Evolutionary conservation across 2,329 filamentous ascomycete genomes (phyloP).

Genomic region (Trichoderma asperellum): DNA sequence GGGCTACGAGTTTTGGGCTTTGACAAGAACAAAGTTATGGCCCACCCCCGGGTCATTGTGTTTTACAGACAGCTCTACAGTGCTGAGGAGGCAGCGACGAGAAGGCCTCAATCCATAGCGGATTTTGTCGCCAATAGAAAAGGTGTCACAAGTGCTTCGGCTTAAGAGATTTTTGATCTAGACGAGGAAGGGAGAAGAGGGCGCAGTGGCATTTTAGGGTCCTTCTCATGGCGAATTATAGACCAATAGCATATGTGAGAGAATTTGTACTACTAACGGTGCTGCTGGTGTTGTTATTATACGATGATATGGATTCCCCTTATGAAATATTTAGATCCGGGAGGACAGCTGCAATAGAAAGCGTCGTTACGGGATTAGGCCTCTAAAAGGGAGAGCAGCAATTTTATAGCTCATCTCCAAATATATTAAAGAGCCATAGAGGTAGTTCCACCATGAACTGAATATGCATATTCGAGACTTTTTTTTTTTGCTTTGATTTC

Average conservation of each 20-base stretch:
- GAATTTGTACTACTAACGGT: slow-evolving; percentile 16
- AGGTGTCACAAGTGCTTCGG: slow-evolving; percentile 32
- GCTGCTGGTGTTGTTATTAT: neutral
- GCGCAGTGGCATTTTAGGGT: slow-evolving; percentile 51
- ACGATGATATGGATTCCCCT: slow-evolving; percentile 26
- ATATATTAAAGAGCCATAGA: neutral
- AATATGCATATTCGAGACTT: neutral
- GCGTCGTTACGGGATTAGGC: neutral
- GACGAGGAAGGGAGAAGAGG: slow-evolving; percentile 54
- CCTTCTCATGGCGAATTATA: slow-evolving; percentile 40
- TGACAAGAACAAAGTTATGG: slow-evolving; percentile 89
- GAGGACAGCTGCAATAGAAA: neutral
- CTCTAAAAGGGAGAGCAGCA: neutral
- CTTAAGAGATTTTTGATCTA: slow-evolving; percentile 37
- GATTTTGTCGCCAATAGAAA: slow-evolving; percentile 47
- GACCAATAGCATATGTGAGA: slow-evolving; percentile 1
- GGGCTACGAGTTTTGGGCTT: slow-evolving; percentile 89
- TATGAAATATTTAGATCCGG: slow-evolving; percentile 8
- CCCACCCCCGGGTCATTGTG: slow-evolving; percentile 79
- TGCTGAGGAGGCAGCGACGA: slow-evolving; percentile 59
- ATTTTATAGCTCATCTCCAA: neutral
- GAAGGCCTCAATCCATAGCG: slow-evolving; percentile 42
- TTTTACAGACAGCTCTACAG: slow-evolving; percentile 86
- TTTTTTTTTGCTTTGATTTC: neutral
- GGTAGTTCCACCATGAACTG: neutral